Percentiles rank a stretch among this genome's conserved stretches.
Conservation (phyloP, 2,329 filamentous ascomycete genomes). For the Pseudocercospora vitis region DNA sequence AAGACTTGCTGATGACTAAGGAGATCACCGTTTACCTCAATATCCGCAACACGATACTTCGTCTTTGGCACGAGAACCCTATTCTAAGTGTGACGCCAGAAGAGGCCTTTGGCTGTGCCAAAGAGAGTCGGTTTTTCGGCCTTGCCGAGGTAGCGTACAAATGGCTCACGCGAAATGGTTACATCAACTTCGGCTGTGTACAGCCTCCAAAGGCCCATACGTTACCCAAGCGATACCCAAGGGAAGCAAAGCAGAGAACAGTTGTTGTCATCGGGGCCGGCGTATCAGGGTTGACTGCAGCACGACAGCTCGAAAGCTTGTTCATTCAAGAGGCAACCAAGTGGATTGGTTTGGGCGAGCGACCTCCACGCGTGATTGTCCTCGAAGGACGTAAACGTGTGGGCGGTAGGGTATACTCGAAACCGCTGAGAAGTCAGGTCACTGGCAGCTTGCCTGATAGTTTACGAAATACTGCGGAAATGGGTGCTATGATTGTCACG, state of each 20-base stretch:
- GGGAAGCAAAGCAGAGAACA: slow-evolving; percentile 61
- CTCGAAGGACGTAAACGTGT: slow-evolving; percentile 85
- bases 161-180: slow-evolving; percentile 86
- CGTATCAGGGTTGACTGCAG: slow-evolving; percentile 90
- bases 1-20: slow-evolving; percentile 76
- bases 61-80: slow-evolving; percentile 86
- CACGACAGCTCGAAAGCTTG: slow-evolving; percentile 83
- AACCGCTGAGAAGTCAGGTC: slow-evolving; percentile 62
- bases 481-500: slow-evolving; percentile 97
- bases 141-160: slow-evolving; percentile 85
- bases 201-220: slow-evolving; percentile 56
- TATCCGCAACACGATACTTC: slow-evolving; percentile 88
- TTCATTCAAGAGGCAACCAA: slow-evolving; percentile 75
- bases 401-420: slow-evolving; percentile 91
- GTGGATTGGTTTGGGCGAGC: slow-evolving; percentile 65
- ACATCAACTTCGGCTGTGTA: slow-evolving; percentile 95
- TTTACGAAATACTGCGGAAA: slow-evolving; percentile 79
- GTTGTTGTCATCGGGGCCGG: slow-evolving; percentile 88
- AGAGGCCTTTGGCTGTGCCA: slow-evolving; percentile 87
- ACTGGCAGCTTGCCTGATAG: slow-evolving; percentile 52
- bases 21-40: slow-evolving; percentile 96
- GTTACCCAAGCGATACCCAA: slow-evolving; percentile 36
- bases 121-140: slow-evolving; percentile 83
- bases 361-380: slow-evolving; percentile 71
- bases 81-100: slow-evolving; percentile 76